Percentiles rank a stretch among this genome's conserved stretches.
Conservation (phyloP, 2,329 filamentous ascomycete species). For the Aureobasidium sp. region DNA sequence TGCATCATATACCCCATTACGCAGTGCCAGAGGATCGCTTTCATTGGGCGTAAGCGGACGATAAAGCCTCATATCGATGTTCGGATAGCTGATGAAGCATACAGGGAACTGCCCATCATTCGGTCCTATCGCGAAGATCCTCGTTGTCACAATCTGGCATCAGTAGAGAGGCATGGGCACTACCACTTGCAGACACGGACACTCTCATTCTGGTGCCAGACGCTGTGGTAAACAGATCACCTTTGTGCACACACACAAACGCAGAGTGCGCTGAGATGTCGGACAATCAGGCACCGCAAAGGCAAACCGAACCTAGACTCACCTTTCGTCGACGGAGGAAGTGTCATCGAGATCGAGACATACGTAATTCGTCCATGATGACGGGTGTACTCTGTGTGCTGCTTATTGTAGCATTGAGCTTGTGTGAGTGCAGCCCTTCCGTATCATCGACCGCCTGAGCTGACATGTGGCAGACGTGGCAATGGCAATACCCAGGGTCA, state of each 20-base stretch:
- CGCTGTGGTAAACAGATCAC: background rate
- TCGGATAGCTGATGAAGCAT: background rate
- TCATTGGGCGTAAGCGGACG: background rate
- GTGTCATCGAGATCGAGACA: background rate
- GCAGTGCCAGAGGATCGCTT: background rate
- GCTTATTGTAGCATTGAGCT: background rate
- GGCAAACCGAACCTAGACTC: background rate
- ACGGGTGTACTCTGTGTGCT: background rate
- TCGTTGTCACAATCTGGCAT: background rate
- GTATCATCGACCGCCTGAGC: background rate
- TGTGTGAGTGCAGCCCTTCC: background rate
- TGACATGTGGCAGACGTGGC: background rate
- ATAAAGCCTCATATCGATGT: too few species aligned
- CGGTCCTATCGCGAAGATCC: background rate
- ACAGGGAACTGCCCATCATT: conserved; percentile 3
- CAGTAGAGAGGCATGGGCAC: background rate
- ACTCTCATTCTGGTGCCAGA: background rate
- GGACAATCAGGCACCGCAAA: background rate
- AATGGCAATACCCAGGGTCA: background rate
- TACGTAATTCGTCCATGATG: background rate
- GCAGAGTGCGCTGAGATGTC: background rate
- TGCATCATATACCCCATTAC: conserved; percentile 2
- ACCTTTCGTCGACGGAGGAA: background rate
- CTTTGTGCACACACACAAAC: background rate
- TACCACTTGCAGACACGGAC: background rate